Conservation (phyloP, 148 eudicot species). For the Beta vulgaris region DNA sequence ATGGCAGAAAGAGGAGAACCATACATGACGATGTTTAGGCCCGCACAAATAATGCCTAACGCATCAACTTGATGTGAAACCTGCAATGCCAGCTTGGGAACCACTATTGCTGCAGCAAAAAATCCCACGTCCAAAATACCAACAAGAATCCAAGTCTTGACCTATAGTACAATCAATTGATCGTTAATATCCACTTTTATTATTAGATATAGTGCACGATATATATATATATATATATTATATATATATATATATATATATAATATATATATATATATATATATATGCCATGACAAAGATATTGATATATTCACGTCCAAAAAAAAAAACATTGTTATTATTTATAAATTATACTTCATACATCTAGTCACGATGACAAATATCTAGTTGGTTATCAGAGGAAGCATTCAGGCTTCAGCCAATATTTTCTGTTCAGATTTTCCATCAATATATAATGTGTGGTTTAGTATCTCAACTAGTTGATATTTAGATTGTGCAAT, state of each 20-base stretch:
- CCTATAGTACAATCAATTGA: no score
- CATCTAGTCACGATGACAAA: no score
- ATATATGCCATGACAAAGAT: no score
- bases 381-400: not conserved
- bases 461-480: not conserved
- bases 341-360: no score
- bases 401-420: not conserved
- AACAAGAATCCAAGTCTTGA: conserved; percentile 35
- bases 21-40: conserved; percentile 46
- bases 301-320: no score
- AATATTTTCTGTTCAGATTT: not conserved
- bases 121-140: conserved; percentile 44
- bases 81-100: conserved; percentile 34
- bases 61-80: conserved; percentile 30
- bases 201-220: no score
- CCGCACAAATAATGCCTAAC: conserved; percentile 44
- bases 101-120: conserved; percentile 31
- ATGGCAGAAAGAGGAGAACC: conserved; percentile 55
- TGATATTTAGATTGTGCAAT: not conserved
- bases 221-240: no score
- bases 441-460: not conserved
- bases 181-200: no score
- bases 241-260: no score
- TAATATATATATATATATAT: no score
- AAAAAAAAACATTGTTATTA: no score